Conservation (phyloP, 768 basidiomycete genomes). For the Sporobolomyces roseus region DNA sequence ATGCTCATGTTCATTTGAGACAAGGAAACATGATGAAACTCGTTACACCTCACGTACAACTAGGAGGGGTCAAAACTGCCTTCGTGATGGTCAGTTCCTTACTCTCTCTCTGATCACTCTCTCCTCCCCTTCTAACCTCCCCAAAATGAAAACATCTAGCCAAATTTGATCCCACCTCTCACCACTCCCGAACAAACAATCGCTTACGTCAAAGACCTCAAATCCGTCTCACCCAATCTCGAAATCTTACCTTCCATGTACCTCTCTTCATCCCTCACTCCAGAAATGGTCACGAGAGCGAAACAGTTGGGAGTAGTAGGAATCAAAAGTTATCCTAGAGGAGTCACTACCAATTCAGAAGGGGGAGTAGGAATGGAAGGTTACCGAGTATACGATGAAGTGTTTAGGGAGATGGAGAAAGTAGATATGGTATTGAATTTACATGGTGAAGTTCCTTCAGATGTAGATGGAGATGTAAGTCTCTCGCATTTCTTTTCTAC, state of each 20-base stretch:
- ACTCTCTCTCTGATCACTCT: neutral
- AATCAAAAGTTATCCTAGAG: constrained; percentile 94
- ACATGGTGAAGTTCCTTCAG: constrained; percentile 88
- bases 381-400: constrained; percentile 85
- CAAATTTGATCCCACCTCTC: constrained; percentile 57
- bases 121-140: neutral
- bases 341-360: constrained; percentile 95
- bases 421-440: constrained; percentile 91
- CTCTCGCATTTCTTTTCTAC: neutral
- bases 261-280: constrained; percentile 83
- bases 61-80: constrained; percentile 83
- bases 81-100: constrained; percentile 78
- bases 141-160: constrained; percentile 54
- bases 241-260: constrained; percentile 96
- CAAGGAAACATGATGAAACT: constrained; percentile 76
- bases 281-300: constrained; percentile 84
- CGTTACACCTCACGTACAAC: constrained; percentile 80
- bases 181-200: constrained; percentile 56
- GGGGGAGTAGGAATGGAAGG: constrained; percentile 79
- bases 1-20: constrained; percentile 95
- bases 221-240: constrained; percentile 68
- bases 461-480: constrained; percentile 60
- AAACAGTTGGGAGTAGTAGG: constrained; percentile 75
- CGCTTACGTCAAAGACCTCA: constrained; percentile 69
- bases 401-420: constrained; percentile 91